These are phyloP conservation scores for Coemansia sp. DNA, from an alignment of 192 early-diverging fungal species.

Conservation along the genomic window DNA sequence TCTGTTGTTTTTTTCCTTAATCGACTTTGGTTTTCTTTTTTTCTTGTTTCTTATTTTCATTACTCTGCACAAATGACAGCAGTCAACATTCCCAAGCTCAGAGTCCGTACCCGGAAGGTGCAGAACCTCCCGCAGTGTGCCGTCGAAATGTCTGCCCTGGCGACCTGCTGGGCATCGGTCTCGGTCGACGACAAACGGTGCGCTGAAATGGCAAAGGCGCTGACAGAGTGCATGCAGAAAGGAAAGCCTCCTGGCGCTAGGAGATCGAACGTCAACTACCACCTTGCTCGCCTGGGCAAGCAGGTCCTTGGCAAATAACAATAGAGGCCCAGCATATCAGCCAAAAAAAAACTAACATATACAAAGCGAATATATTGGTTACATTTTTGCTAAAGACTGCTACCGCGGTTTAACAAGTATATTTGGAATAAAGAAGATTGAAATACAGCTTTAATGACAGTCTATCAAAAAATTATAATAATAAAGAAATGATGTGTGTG, in stretches of 20 bases:
- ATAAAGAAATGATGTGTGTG: neutral
- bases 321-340: neutral
- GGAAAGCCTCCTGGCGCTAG: conserved; percentile 10
- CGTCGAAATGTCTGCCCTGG: conserved; percentile 48
- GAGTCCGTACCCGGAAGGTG: conserved; percentile 34
- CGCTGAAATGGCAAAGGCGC: conserved; percentile 28
- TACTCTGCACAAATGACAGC: conserved; percentile 26
- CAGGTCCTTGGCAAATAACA: conserved; percentile 51
- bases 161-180: conserved; percentile 52
- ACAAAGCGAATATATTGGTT: neutral
- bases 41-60: neutral
- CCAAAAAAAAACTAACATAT: conserved; percentile 8
- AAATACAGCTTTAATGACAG: neutral
- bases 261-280: conserved; percentile 45
- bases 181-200: conserved; percentile 47
- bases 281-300: conserved; percentile 49
- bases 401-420: neutral
- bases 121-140: conserved; percentile 44
- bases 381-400: neutral
- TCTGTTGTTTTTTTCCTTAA: conserved; percentile 1
- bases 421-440: neutral
- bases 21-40: neutral
- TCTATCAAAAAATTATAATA: neutral
- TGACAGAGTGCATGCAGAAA: conserved; percentile 47
- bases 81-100: conserved; percentile 44